phyloP scores from a whole-genome alignment of 768 basidiomycete genomes.

The Lyophyllum atratum region DNA sequence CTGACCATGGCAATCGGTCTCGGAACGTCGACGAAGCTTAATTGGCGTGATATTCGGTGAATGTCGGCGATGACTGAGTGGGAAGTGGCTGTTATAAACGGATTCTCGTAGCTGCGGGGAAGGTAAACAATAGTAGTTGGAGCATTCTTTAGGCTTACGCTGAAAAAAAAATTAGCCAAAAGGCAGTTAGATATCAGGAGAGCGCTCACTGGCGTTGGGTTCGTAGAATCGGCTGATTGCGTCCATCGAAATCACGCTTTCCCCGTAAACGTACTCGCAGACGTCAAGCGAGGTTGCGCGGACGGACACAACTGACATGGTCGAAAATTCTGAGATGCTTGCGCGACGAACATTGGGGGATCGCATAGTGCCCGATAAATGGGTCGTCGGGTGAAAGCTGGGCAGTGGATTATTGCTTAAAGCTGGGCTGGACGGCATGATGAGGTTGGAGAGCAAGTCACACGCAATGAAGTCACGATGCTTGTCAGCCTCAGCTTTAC shows the following conservation, averaged over 20 bases:
- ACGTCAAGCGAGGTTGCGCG: slow-evolving; percentile 67
- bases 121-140: not conserved
- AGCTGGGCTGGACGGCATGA: not conserved
- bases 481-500: slow-evolving; percentile 1
- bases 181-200: slow-evolving; percentile 3
- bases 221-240: slow-evolving; percentile 69
- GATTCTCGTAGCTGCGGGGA: slow-evolving; percentile 71
- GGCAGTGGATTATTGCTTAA: not conserved
- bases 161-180: slow-evolving; percentile 24
- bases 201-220: slow-evolving; percentile 59
- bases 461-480: slow-evolving; percentile 54
- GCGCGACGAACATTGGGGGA: slow-evolving; percentile 4
- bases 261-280: slow-evolving; percentile 70
- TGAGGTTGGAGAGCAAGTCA: not conserved
- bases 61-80: slow-evolving; percentile 74
- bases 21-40: slow-evolving; percentile 68
- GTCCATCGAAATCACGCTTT: slow-evolving; percentile 50
- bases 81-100: slow-evolving; percentile 73
- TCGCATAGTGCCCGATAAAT: not conserved
- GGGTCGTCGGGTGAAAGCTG: not conserved
- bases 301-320: slow-evolving; percentile 42
- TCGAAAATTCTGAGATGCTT: slow-evolving; percentile 18
- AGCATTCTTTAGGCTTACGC: slow-evolving; percentile 37
- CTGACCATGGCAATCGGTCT: slow-evolving; percentile 61
- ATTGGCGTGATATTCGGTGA: slow-evolving; percentile 57